Percentiles rank a stretch among this genome's conserved stretches.
phyloP scores from a whole-genome alignment of 768 basidiomycete genomes.

The Lactarius evosmus region DNA sequence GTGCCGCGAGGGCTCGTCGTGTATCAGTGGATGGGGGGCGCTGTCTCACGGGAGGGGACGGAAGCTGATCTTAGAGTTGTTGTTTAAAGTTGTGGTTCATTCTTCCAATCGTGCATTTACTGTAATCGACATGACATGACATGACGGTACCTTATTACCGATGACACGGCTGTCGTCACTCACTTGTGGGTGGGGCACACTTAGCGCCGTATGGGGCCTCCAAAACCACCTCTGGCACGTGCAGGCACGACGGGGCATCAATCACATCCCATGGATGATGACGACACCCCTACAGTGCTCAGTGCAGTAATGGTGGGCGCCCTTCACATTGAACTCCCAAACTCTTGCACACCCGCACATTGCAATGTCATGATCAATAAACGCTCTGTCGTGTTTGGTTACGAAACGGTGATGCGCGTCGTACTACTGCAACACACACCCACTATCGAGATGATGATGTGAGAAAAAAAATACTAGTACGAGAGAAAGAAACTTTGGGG shows the following conservation, averaged over 20 bases:
- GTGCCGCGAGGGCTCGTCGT: constrained; percentile 11
- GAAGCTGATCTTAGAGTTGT: background rate
- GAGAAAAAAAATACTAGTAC: background rate
- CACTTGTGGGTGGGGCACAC: background rate
- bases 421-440: constrained; percentile 4
- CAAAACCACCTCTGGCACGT: background rate
- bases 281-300: background rate
- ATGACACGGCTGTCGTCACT: constrained; percentile 2
- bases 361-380: background rate
- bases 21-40: constrained; percentile 10
- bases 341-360: constrained; percentile 5
- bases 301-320: background rate
- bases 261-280: background rate
- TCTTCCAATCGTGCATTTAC: background rate
- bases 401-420: background rate
- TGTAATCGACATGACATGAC: too few relatives aligned
- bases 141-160: background rate
- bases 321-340: background rate
- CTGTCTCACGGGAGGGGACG: background rate
- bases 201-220: background rate
- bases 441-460: background rate
- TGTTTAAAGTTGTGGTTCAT: background rate
- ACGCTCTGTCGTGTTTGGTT: constrained; percentile 6
- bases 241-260: background rate
- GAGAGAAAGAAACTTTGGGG: background rate